These are phyloP conservation scores for Gynandropsis gynandra DNA, from an alignment of 345 rosid genomes.

Conservation along the genomic window DNA sequence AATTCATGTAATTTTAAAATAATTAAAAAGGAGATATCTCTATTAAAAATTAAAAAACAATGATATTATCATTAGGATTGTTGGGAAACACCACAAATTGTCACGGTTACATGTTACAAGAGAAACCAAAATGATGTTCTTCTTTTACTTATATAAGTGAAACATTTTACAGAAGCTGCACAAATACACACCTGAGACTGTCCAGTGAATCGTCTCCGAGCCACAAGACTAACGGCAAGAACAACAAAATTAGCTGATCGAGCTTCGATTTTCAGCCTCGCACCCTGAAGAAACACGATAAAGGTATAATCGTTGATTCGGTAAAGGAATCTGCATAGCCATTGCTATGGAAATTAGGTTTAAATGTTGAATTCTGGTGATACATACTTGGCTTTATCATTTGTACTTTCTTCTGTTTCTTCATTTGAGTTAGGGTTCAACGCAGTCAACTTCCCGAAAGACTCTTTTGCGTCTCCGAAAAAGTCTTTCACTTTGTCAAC, in stretches of 20 bases:
- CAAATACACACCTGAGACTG: conserved; percentile 14
- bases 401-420: conserved; percentile 45
- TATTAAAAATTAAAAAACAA: too few species aligned
- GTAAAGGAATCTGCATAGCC: too few species aligned
- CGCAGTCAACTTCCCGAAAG: conserved; percentile 70
- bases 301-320: too few species aligned
- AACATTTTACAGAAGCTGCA: conserved; percentile 23
- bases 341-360: too few species aligned
- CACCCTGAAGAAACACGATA: conserved; percentile 10
- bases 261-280: conserved; percentile 16
- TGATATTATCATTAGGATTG: too few species aligned
- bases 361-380: neutral
- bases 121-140: too few species aligned
- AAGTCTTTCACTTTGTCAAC: conserved; percentile 79
- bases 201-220: conserved; percentile 20
- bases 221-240: conserved; percentile 12
- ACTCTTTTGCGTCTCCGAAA: conserved; percentile 88
- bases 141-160: too few species aligned
- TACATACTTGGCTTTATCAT: conserved; percentile 71
- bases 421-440: conserved; percentile 35
- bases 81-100: conserved; percentile 14
- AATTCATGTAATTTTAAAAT: too few species aligned
- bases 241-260: conserved; percentile 15
- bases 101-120: conserved; percentile 26
- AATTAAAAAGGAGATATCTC: too few species aligned